A percentile compares a stretch with the other conserved stretches of the same genome.
These are phyloP conservation scores for Candida gigantensis DNA, from an alignment of 1,139 yeast genomes.

Conservation along the genomic window DNA sequence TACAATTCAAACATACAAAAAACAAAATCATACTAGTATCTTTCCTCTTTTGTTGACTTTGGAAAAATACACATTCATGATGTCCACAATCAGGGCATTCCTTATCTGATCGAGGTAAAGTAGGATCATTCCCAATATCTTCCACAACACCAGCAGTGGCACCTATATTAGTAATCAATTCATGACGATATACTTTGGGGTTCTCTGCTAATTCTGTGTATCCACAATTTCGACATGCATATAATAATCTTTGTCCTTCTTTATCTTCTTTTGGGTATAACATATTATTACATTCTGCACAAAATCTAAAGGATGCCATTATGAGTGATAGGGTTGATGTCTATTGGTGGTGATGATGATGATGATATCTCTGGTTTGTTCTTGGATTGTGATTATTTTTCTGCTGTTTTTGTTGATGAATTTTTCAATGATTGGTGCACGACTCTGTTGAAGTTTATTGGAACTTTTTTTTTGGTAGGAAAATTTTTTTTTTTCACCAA, in stretches of 20 bases:
- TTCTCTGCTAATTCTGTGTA: slow-evolving; percentile 91
- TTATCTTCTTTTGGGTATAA: slow-evolving; percentile 97
- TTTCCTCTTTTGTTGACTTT: slow-evolving; percentile 89
- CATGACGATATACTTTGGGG: slow-evolving; percentile 89
- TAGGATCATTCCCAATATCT: slow-evolving; percentile 95
- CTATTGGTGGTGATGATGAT: not conserved
- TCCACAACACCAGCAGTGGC: slow-evolving; percentile 98
- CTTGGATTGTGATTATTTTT: not conserved
- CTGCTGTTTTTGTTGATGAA: not conserved
- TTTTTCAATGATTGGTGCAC: not conserved
- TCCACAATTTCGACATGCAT: slow-evolving; percentile 93
- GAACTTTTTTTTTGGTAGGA: too few species aligned
- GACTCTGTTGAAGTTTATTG: not conserved
- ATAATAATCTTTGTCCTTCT: slow-evolving; percentile 66
- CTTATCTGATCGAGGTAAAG: slow-evolving; percentile 90
- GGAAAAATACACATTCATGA: slow-evolving; percentile 93
- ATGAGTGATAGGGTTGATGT: not conserved
- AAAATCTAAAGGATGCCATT: slow-evolving; percentile 91
- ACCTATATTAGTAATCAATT: slow-evolving; percentile 82
- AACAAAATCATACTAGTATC: slow-evolving; percentile 96
- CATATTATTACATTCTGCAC: slow-evolving; percentile 97
- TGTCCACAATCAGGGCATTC: slow-evolving; percentile 90
- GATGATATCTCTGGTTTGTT: not conserved
- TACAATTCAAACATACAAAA: slow-evolving; percentile 88
- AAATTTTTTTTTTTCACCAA: slow-evolving; percentile 2